Evolutionary conservation across 2,329 filamentous ascomycete species (phyloP).

Genomic region (Epicoccum nigrum): DNA sequence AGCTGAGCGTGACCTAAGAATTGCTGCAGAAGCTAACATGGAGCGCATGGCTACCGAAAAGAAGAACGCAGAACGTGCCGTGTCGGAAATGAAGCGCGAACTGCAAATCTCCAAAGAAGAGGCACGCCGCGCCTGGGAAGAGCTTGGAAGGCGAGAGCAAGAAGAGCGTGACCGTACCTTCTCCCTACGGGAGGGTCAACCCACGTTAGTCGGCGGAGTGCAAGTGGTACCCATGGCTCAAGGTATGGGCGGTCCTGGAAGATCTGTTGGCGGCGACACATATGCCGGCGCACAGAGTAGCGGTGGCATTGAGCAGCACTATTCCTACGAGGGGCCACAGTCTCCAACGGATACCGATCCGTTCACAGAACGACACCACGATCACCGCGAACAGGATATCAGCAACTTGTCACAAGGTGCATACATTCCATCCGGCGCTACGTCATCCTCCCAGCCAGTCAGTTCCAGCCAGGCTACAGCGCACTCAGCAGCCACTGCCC

Average conservation of each 20-base stretch:
- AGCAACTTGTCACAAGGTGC: slow-evolving; percentile 42
- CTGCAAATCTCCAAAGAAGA: slow-evolving; percentile 95
- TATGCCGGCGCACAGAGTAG: slow-evolving; percentile 41
- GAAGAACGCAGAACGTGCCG: slow-evolving; percentile 72
- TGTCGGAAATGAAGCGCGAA: slow-evolving; percentile 92
- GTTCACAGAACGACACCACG: slow-evolving; percentile 58
- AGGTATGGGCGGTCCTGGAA: slow-evolving; percentile 55
- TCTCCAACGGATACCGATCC: slow-evolving; percentile 67
- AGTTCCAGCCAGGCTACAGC: slow-evolving; percentile 25
- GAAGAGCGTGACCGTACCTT: slow-evolving; percentile 86
- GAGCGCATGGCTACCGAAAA: slow-evolving; percentile 73
- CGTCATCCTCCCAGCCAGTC: slow-evolving; percentile 27
- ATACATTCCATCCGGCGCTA: slow-evolving; percentile 42
- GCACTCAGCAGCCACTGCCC: slow-evolving; percentile 34
- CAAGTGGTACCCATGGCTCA: slow-evolving; percentile 94
- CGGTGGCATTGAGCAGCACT: slow-evolving; percentile 51
- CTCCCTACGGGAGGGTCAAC: slow-evolving; percentile 84
- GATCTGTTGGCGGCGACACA: slow-evolving; percentile 43
- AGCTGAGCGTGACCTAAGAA: slow-evolving; percentile 72
- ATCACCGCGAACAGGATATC: slow-evolving; percentile 40
- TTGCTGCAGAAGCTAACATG: slow-evolving; percentile 69
- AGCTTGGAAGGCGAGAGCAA: slow-evolving; percentile 89
- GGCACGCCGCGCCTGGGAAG: slow-evolving; percentile 94
- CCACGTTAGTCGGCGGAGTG: slow-evolving; percentile 88
- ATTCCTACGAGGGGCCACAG: slow-evolving; percentile 57